Evolutionary conservation across 805 yeast genomes (phyloP).

Genomic region (Candida maesae): DNA sequence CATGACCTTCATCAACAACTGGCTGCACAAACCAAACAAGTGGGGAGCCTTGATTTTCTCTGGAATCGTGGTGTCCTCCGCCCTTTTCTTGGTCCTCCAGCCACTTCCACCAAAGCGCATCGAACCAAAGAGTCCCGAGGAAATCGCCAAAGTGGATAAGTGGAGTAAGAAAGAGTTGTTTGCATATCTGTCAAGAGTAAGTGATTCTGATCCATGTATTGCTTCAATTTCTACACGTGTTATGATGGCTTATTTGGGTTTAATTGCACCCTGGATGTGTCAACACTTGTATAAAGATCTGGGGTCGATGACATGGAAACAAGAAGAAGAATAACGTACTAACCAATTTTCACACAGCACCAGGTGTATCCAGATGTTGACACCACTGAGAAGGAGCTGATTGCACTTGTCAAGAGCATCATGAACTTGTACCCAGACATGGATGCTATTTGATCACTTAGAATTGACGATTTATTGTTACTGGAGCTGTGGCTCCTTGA

Average conservation of each 20-base stretch:
- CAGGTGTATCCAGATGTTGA: conserved; percentile 21
- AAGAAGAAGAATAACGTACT: neutral
- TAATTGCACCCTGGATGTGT: too few relatives aligned
- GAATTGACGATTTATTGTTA: too few relatives aligned
- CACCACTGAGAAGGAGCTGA: conserved; percentile 10
- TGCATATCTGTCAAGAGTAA: conserved; percentile 14
- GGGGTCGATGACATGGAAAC: neutral
- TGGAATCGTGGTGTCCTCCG: conserved; percentile 14
- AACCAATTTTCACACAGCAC: conserved; percentile 11
- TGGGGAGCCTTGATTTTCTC: conserved; percentile 15
- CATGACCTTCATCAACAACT: conserved; percentile 14
- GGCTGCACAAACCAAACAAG: conserved; percentile 8
- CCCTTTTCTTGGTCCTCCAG: conserved; percentile 13
- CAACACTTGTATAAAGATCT: too few relatives aligned
- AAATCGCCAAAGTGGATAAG: conserved; percentile 8
- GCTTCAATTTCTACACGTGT: too few relatives aligned
- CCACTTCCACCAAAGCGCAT: conserved; percentile 11
- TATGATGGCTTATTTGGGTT: too few relatives aligned
- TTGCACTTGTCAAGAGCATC: conserved; percentile 16
- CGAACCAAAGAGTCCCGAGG: conserved; percentile 13
- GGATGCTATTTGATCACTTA: neutral
- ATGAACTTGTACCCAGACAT: conserved; percentile 14
- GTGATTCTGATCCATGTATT: too few relatives aligned
- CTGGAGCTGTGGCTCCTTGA: too few relatives aligned
- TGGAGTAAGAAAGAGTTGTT: conserved; percentile 16